Percentiles rank a stretch among this genome's conserved stretches.
Conservation (phyloP, 1,139 yeast species). For the Geotrichum candidum region DNA sequence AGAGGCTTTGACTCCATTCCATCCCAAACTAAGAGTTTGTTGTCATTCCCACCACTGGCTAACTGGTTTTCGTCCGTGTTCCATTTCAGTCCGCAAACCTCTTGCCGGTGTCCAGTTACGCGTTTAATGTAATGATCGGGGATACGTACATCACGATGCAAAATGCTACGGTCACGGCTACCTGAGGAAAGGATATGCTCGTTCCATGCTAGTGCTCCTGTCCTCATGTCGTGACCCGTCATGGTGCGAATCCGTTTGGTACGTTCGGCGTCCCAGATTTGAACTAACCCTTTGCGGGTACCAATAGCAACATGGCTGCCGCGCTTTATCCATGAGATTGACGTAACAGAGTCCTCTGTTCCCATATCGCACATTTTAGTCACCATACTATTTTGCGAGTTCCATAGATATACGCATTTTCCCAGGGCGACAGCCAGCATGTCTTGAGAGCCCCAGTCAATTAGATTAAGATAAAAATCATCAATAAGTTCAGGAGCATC, state of each 20-base stretch:
- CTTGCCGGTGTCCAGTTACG: slow-evolving; percentile 71
- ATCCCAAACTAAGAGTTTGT: slow-evolving; percentile 65
- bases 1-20: slow-evolving; percentile 64
- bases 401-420: slow-evolving; percentile 84
- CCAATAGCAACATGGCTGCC: slow-evolving; percentile 91
- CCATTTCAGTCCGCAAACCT: slow-evolving; percentile 96
- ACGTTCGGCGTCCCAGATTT: slow-evolving; percentile 92
- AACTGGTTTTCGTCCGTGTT: slow-evolving; percentile 64
- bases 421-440: slow-evolving; percentile 87
- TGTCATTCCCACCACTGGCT: slow-evolving; percentile 94
- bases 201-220: slow-evolving; percentile 89
- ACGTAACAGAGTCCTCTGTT: slow-evolving; percentile 62
- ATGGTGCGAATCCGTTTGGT: slow-evolving; percentile 79
- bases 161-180: slow-evolving; percentile 72
- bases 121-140: slow-evolving; percentile 75
- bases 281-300: slow-evolving; percentile 77
- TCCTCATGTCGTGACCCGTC: slow-evolving; percentile 86
- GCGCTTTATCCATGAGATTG: slow-evolving; percentile 81
- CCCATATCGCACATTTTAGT: slow-evolving; percentile 70
- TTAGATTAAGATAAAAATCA: slow-evolving; percentile 83
- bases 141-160: slow-evolving; percentile 86
- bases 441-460: slow-evolving; percentile 95
- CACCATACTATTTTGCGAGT: slow-evolving; percentile 80
- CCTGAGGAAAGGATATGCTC: slow-evolving; percentile 86
- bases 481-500: slow-evolving; percentile 97